phyloP scores from a whole-genome alignment of 208 protist genomes.

The Blechomonas ayalai region DNA sequence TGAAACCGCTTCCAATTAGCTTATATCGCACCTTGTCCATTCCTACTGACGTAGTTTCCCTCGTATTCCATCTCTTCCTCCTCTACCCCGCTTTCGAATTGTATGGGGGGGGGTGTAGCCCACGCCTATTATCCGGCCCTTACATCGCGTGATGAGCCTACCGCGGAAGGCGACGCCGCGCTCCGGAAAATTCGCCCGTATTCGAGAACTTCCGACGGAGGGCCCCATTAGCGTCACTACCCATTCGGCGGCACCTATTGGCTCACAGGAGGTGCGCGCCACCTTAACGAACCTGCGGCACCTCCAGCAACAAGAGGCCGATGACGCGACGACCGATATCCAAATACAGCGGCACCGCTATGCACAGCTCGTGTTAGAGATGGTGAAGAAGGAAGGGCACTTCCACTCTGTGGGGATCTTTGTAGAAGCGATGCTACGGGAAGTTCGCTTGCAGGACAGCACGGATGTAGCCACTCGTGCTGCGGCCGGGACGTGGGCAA shows the following conservation, averaged over 20 bases:
- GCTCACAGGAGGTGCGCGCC: background rate
- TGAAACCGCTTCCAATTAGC: too few relatives aligned
- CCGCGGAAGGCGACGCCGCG: conserved; percentile 1
- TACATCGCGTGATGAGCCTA: conserved; percentile 2
- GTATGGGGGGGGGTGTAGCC: too few relatives aligned
- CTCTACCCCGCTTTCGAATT: too few relatives aligned
- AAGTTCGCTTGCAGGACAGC: conserved; percentile 23
- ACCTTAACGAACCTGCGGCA: conserved; percentile 19
- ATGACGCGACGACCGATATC: conserved; percentile 29
- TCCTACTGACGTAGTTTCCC: too few relatives aligned
- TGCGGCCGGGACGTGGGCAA: conserved; percentile 60
- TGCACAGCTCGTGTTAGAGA: conserved; percentile 43
- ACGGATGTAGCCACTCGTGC: conserved; percentile 27
- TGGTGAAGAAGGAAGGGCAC: conserved; percentile 29
- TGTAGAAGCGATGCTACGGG: conserved; percentile 68
- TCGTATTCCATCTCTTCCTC: too few relatives aligned
- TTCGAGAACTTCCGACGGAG: background rate
- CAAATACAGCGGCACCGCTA: conserved; percentile 67
- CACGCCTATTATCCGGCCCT: too few relatives aligned
- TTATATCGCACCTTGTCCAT: too few relatives aligned
- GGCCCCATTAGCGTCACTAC: too few relatives aligned
- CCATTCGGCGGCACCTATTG: background rate
- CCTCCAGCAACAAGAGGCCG: conserved; percentile 6
- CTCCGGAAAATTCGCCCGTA: conserved; percentile 15
- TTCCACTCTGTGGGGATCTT: conserved; percentile 71